phyloP scores from a whole-genome alignment of 768 basidiomycete species.

The Multifurca ochricompacta region DNA sequence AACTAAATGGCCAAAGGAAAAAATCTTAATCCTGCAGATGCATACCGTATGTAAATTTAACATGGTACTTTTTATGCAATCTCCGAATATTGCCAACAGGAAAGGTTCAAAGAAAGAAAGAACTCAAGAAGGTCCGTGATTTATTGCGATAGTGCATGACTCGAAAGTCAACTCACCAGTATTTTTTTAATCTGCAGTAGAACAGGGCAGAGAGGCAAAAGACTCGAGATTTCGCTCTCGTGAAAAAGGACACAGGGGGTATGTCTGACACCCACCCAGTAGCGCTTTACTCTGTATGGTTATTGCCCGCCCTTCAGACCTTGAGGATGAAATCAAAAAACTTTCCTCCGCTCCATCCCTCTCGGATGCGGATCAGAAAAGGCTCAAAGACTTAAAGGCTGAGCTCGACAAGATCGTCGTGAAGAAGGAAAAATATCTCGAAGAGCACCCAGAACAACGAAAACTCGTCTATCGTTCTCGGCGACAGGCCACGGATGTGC shows the following conservation, averaged over 20 bases:
- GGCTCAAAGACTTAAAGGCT: constrained; percentile 59
- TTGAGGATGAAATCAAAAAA: constrained; percentile 73
- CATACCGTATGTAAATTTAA: constrained; percentile 57
- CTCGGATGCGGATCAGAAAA: constrained; percentile 49
- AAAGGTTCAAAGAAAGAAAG: constrained; percentile 89
- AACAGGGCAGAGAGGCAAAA: constrained; percentile 84
- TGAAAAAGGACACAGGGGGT: constrained; percentile 93
- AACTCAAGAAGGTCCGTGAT: constrained; percentile 79
- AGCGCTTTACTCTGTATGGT: neutral
- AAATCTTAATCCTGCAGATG: constrained; percentile 88
- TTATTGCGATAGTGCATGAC: neutral
- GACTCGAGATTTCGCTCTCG: constrained; percentile 77
- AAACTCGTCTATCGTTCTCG: constrained; percentile 68
- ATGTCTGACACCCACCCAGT: constrained; percentile 18
- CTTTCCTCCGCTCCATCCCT: constrained; percentile 44
- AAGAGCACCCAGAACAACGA: constrained; percentile 88
- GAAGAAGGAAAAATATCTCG: constrained; percentile 88
- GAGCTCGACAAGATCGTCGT: constrained; percentile 76
- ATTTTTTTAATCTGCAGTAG: constrained; percentile 46
- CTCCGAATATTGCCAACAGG: constrained; percentile 40
- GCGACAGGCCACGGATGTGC: constrained; percentile 32
- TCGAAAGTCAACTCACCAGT: neutral
- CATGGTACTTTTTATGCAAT: neutral
- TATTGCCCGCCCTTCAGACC: constrained; percentile 38
- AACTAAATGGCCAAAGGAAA: constrained; percentile 77